Percentiles rank a stretch among this genome's conserved stretches.
Conservation (phyloP, 306 rosid genomes). For the Dryas octopetala region DNA sequence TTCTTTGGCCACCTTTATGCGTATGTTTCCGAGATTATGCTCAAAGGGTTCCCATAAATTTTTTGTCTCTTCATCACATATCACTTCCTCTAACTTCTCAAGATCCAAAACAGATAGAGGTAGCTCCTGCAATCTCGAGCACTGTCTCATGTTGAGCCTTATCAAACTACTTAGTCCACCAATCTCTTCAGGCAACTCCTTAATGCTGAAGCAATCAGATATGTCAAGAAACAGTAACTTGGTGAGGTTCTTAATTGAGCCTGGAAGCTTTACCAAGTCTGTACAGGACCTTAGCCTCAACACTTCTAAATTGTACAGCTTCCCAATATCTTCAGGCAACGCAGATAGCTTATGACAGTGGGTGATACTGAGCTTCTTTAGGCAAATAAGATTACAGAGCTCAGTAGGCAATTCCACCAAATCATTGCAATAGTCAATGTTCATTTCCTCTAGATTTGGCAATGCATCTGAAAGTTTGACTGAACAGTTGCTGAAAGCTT, state of each 20-base stretch:
- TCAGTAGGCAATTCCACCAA: constrained; percentile 36
- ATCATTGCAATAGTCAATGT: constrained; percentile 49
- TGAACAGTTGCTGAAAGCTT: constrained; percentile 33
- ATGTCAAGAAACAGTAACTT: constrained; percentile 51
- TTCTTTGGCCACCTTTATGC: constrained; percentile 23
- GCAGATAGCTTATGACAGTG: constrained; percentile 52
- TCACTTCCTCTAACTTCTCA: constrained; percentile 32
- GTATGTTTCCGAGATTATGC: neutral
- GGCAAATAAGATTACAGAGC: constrained; percentile 24
- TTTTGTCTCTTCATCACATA: too few species aligned
- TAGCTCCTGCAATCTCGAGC: constrained; percentile 37
- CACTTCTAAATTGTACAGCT: constrained; percentile 43
- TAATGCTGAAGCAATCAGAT: constrained; percentile 49
- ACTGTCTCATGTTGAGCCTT: constrained; percentile 40
- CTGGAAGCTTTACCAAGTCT: constrained; percentile 42
- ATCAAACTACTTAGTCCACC: constrained; percentile 37
- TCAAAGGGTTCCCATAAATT: constrained; percentile 30
- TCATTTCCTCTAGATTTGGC: constrained; percentile 48
- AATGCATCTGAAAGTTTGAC: constrained; percentile 29
- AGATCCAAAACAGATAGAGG: constrained; percentile 46
- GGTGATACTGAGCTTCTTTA: constrained; percentile 54
- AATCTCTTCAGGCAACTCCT: constrained; percentile 44
- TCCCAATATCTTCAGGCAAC: constrained; percentile 48
- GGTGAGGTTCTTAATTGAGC: constrained; percentile 31
- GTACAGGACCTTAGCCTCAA: constrained; percentile 58